Conservation (phyloP, 805 yeast species). For the Kodamaea fukazawae region DNA sequence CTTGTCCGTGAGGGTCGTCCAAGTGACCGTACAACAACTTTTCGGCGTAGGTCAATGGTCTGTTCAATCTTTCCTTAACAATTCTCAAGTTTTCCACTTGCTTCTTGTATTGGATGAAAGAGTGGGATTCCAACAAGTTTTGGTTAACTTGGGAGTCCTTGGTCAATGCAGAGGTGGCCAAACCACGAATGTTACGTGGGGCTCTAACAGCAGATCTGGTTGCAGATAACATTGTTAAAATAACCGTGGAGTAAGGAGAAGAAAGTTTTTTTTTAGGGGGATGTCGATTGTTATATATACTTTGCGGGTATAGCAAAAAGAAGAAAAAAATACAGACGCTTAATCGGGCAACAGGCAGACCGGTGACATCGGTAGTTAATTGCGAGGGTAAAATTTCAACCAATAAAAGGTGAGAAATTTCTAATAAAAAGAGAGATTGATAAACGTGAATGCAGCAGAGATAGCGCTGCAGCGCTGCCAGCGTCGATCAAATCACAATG, state of each 20-base stretch:
- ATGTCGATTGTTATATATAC: conserved; percentile 1
- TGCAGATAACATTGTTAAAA: conserved; percentile 39
- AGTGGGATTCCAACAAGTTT: conserved; percentile 77
- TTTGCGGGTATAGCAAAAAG: conserved; percentile 7
- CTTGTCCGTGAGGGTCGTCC: conserved; percentile 87
- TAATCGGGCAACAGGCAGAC: neutral
- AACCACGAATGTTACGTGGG: conserved; percentile 40
- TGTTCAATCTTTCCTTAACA: conserved; percentile 73
- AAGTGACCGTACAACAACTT: conserved; percentile 93
- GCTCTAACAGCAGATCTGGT: conserved; percentile 36
- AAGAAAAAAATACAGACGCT: conserved; percentile 1
- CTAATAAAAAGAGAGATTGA: conserved; percentile 12
- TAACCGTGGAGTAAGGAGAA: conserved; percentile 7
- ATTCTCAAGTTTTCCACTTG: conserved; percentile 85
- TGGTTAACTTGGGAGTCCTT: conserved; percentile 74
- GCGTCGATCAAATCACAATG: too few species aligned
- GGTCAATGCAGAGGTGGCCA: conserved; percentile 53
- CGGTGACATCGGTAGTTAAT: too few species aligned
- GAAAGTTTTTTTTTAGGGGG: neutral
- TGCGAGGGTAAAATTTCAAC: conserved; percentile 11
- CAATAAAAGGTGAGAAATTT: conserved; percentile 23
- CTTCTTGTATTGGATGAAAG: conserved; percentile 88
- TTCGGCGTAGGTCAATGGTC: conserved; percentile 95
- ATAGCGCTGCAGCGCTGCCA: too few species aligned
- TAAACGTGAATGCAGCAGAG: too few species aligned